Evolutionary conservation across 2,329 filamentous ascomycete genomes (phyloP), one percentile per base, ranked within the genome.

Genomic region (Pseudogymnoascus sp.): DNA sequence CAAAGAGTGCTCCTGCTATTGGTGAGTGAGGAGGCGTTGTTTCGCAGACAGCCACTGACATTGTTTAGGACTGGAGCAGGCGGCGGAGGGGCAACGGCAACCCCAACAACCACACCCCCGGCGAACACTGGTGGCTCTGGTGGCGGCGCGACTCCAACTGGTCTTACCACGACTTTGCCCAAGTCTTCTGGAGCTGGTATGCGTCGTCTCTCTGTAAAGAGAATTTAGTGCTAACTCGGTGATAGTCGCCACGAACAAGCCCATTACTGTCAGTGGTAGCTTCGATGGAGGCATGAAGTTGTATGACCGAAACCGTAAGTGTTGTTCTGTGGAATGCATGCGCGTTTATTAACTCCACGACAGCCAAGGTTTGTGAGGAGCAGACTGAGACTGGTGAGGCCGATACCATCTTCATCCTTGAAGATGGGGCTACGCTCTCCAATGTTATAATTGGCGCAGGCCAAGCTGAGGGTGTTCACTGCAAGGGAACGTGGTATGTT

Each of bases 381-480:
- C 48, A 55, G 29, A 10, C 29, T 5, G 67, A 68, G 36, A 67
- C 65, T 15, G 66, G 66, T 60, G 62, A 55, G 36, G 29, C 18
- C 9, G 62, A 78, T 60, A 77, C 80, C 59, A 79, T 83, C 69
- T 83, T 83, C 75, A 73, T 79, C 64, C 73, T 83, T 60, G 74
- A 78, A 69, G 72, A 76, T 61, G 80, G 80, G 29, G 81, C 76
- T 35, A 79, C 75, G 21, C 72, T 82, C 27, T 77, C 75, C 65
- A 82, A 82, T 67, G 79, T 79, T 69, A 80, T 82, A 68, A 82
- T 82, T 61, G 79, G 81, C 15, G 73, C 74, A 13, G 75, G 78
- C 63, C 74, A 81, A 64, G 74, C 76, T 29, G 80, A 81, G 70
- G 80, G 76, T 60, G 76, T 82, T 33, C 79, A 82, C 72, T 82